Evolutionary conservation across 1,284 basidiomycete species (phyloP), one percentile per base, ranked within the genome.

Genomic region (Rhodotorula glutinis): DNA sequence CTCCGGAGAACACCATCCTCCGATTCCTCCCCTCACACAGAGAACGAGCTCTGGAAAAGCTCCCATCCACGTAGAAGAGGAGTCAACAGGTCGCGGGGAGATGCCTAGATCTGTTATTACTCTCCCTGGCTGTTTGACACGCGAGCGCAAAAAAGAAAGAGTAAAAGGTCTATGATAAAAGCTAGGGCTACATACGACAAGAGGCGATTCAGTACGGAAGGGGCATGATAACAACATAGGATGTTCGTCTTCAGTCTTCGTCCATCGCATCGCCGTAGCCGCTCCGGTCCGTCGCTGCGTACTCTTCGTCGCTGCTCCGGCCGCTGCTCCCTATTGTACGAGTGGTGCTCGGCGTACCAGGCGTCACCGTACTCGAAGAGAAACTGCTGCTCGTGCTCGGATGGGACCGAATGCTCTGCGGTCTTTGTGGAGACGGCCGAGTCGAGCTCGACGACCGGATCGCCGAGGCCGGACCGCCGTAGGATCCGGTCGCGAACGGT

Each of bases 261-360:
- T 41, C 38, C 38, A 55, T 55, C 23, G 38, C 53, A 27, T 52
- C 40, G 51, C 40, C 43, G 11, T 41, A 27, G 21, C 59, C 40
- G 40, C 51, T 30, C 41, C 40, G 25, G 11, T 43, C 49, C 38
- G 23, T 25, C 40, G 17, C 38, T 0, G 9, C 27, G 8, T 16
- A 55, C 19, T 51, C 61, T 4, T 52, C 47, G 7, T 52, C 61
- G 29, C 53, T 38, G 23, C 46, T 56, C 23, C 23, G 41, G 2
- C 47, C 38, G 27, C 46, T 40, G 27, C 51, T 44, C 23, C 51
- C 29, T 13, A 17, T 23, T 17, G 33, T 51, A 11, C 62, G 55
- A 27, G 56, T 58, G 43, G 56, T 58, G 27, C 62, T 63, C 56
- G 62, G 62, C 62, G 62, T 63, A 3, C 62, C 62, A 2, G 62